These are phyloP conservation scores for Nothophaeocryptopus gaeumannii DNA, from an alignment of 2,329 filamentous ascomycete species.

Conservation along the genomic window DNA sequence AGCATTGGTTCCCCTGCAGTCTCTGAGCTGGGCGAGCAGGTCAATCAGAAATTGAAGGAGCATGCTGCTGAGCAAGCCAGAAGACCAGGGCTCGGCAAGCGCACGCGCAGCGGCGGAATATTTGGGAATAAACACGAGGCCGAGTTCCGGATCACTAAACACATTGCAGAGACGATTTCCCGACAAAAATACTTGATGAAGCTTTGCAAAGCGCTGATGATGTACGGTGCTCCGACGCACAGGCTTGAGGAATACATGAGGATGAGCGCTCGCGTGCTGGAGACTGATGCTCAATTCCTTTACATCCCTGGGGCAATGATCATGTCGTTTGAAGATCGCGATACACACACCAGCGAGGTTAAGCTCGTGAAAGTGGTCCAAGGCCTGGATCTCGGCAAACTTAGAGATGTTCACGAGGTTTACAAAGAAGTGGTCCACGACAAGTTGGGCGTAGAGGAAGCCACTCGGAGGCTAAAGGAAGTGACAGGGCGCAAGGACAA, in stretches of 20 bases:
- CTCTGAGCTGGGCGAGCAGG: conserved; percentile 42
- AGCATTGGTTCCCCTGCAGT: conserved; percentile 43
- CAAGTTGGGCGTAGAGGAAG: conserved; percentile 68
- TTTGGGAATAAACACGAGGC: conserved; percentile 44
- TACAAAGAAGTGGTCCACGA: conserved; percentile 82
- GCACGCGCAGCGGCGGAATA: conserved; percentile 34
- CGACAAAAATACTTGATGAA: conserved; percentile 81
- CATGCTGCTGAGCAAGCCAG: conserved; percentile 38
- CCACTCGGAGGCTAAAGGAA: conserved; percentile 59
- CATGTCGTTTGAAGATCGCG: conserved; percentile 76
- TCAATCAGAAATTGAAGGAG: conserved; percentile 41
- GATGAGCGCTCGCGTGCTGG: conserved; percentile 83
- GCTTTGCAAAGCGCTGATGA: conserved; percentile 82
- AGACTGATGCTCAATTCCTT: conserved; percentile 84
- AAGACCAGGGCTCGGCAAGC: conserved; percentile 30
- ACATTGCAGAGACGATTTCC: conserved; percentile 67
- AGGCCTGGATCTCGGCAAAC: conserved; percentile 69
- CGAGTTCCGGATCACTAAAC: conserved; percentile 58
- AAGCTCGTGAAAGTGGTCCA: conserved; percentile 68
- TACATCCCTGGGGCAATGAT: conserved; percentile 94
- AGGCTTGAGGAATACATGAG: conserved; percentile 87
- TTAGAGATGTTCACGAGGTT: conserved; percentile 71
- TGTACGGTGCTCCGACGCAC: conserved; percentile 86
- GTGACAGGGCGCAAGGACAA: conserved; percentile 60
- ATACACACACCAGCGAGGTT: conserved; percentile 75